Base-by-base conservation (phyloP, 148 eudicot genomes). In the Agrostemma githago region DNA sequence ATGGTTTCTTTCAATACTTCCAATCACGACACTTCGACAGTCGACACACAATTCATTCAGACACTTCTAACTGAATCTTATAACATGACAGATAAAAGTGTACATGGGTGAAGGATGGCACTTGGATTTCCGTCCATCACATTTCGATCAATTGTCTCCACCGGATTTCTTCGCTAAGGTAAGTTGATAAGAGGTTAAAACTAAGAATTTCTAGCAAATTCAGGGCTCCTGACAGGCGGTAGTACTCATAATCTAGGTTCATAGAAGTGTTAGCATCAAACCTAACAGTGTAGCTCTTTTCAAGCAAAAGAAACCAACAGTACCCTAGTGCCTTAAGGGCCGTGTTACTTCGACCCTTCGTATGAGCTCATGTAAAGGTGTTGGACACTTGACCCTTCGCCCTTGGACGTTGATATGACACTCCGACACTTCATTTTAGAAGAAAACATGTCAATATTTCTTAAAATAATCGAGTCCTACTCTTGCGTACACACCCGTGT, bases 81-180 rank as follows among this genome's bases (percentile, higher is more conserved):
- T 26, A 6, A 53, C 40, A 20, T 21, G 2, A 74, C 78, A 89
- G 93, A 86, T 89, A 6, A 89, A 84, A 57, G 66, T 89, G 21
- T 88, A 84, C 74, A 79, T 84, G 83, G 89, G 94, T 46, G 89
- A 87, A 10, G 94, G 94, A 21, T 89, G 94, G 94, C 83, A 78
- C 75, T 80, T 79, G 73, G 94, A 89, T 60, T 89, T 89, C 59
- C 58, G 11, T 4, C 79, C 59, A 5, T 84, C 76, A 26, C 68
- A 85, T 57, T 89, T 89, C 76, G 89, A 89, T 73, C 78, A 26
- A 26, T 84, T 78, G 70, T 89, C 94, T n/a, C 94, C 94, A 16
- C 94, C 94, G 9, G 91, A 89, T 75, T 89, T 89, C 83, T 89
- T 86, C 71, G 56, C 85, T 14, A 86, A 79, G 88, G 94, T 89